Evolutionary conservation across 2,329 filamentous ascomycete genomes (phyloP), one percentile per base, ranked within the genome.

Genomic region (Plenodomus biglobosus): DNA sequence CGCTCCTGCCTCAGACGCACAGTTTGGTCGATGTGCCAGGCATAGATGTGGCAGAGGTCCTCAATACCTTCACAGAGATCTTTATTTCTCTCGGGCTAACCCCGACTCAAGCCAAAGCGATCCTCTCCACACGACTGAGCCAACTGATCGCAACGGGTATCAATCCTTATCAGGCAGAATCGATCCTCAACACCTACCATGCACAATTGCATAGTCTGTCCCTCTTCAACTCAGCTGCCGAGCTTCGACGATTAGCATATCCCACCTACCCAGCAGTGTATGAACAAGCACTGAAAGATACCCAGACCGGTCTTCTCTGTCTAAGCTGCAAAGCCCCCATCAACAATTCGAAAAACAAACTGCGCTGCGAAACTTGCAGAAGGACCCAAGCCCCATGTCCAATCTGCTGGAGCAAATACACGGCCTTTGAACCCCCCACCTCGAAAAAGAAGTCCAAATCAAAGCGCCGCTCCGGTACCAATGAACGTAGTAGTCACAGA

Each of bases 161-260:
- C 38, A 73, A 76, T 39, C 75, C 76, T 6, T 69, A 77, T 15
- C 80, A 84, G 58, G 73, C 79, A 40, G 81, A 84, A 61, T 71
- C 74, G 38, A 79, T 84, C 36, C 75, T 84, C 36, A 73, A 77
- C 35, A 72, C 77, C 3, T 85, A 85, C 63, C 80, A 85, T 64
- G 76, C 78, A 41, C 79, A 81, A 46, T 72, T 86, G 18, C 64
- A 75, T 16, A 67, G 66, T 19, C 68, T 76, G 11, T 74, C 61
- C 42, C 75, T 76, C 40, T 81, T 69, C 69, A 78, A 72, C 64
- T 76, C 69, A 59, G 82, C 82, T 4, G 80, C 81, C 8, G 74
- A 79, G 27, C 68, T 86, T n/a, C 80, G 83, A 20, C 75, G 78
- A 37, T 69, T 81, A 32, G 75, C 78, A 41, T 82, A 83, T 44